Evolutionary conservation across 2,329 filamentous ascomycete species (phyloP), one percentile per base, ranked within the genome.

Genomic region (Thelonectria olida): DNA sequence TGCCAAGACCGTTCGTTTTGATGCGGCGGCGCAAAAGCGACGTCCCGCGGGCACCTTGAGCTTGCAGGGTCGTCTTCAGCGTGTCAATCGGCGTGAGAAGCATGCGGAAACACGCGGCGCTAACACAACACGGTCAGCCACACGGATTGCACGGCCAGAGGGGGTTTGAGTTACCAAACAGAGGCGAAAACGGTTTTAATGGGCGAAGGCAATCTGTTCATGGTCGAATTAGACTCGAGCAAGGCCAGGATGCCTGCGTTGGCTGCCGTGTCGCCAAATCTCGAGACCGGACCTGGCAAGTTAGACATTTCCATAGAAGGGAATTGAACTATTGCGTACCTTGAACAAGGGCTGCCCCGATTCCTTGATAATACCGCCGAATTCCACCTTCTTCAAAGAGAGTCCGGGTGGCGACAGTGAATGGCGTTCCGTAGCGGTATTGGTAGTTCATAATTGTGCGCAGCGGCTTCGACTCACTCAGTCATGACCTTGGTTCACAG

Each of bases 391-490:
- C 77, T 0, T 71, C 64, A 54, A 81, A 81, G 2, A 83, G 73
- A 0, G 77, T 81, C 15, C 70, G 65, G 1, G 75, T 78, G 0
- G 81, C 80, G 1, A 65, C 51, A 3, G 73, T 75, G 55, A 83
- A 82, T 0, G 77, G 74, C 0, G 75, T 77, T 1, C 81, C 81
- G 38, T 78, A 80, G 2, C 81, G 81, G 54, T 83, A 83, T 61
- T 83, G 81, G 44, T 83, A 83, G 68, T 83, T 83, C 81, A 83
- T 83, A 12, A 83, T 80, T 0, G 81, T 83, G 5, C 81, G 76
- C 4, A 83, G 70, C 4, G 81, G 81, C 81, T 83, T 47, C 4
- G 2, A 1, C 2, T 1, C 0, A 7, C 7, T 64, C 1, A 63
- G 17, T 2, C 1, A 2, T 13, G 7, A 25, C 13, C n/a, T 1